Evolutionary conservation across 371 early-diverging fungal species (phyloP), one percentile per base, ranked within the genome.

Genomic region (Circinella umbellata): DNA sequence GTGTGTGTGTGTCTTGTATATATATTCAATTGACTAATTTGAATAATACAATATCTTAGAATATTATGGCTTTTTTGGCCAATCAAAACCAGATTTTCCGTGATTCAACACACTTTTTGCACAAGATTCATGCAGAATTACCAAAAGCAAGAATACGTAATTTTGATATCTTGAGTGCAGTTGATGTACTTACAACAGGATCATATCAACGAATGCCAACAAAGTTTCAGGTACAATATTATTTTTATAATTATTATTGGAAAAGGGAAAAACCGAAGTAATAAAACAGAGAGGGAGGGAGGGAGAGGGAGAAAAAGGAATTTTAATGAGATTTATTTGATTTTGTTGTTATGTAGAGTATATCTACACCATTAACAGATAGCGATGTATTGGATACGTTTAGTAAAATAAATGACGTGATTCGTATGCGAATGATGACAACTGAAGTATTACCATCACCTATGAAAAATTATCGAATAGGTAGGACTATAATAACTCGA

Each of bases 161-260:
- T 76, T 92, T 89, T 70, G 94, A 93, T 74, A 87, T 93, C 63
- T 76, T 82, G 51, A 91, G 88, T 27, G 92, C 94, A 1, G 88
- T 92, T 7, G 93, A 93, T 72, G 87, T 92, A 15, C 79, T 92
- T 57, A 90, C 91, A 1, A 91, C 92, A 13, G 92, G 94, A 54
- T 83, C 88, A 10, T 92, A 92, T 70, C 88, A 88, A 62, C 88
- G 90, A 4, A 81, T 93, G 73, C 93, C 93, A 5, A 77, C 81
- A 14, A 81, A 82, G 61, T 74, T 77, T 39, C 74, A 85, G 75
- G 85, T 82, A 79, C 8, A 17, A n/a, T 13, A 57, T 9, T 27
- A 27, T 27, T 27, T 27, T 1, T 27, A 27, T 27, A 27, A 27
- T 27, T 27, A 27, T 27, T 27, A 54, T 14, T 54, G 54, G 15